Base-by-base conservation (phyloP, 176 grass and related monocot genomes). In the Zizania latifolia region DNA sequence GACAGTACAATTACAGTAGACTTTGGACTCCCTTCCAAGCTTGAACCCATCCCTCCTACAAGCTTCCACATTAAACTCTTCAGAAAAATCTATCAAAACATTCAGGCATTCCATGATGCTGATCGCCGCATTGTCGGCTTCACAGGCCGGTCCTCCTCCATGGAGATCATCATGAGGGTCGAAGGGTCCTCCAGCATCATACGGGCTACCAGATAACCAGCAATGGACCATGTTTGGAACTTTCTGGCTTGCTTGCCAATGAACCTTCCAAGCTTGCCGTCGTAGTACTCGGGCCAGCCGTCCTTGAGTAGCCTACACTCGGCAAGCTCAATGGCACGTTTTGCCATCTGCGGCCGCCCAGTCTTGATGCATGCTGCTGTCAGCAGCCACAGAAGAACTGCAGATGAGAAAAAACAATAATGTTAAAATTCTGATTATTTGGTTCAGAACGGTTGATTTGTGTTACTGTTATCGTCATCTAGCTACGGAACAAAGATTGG, bases 101-200 rank as follows among this genome's bases (percentile, higher is more conserved):
- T 89, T 86, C 72, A 89, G 40, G 86, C 86, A 74, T 85, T 89
- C 90, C 94, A 97, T 55, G 90, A 97, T 8, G 80, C 83, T 1
- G 90, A 91, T 39, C 90, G 81, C 75, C 88, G 75, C 61, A 97
- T 76, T 1, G 86, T 78, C 4, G 90, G 90, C 64, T 91, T 91
- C 33, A 87, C 92, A 34, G 85, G 88, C 29, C 72, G 86, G 77
- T 97, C 94, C 77, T 97, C 94, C 69, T 97, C 94, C 75, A 97
- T 87, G 6, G 94, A 84, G 57, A 93, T 88, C 90, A 97, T 93
- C 72, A 92, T 81, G 11, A 97, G 83, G 10, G 92, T 81, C 0
- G 94, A 97, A 0, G 94, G 94, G 70, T 97, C 94, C 65, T 97
- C 94, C 3, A 97, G 84, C 94, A 97, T 85, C 94, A 97, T 97